phyloP scores from a whole-genome alignment of 345 rosid genomes.

The Raphanus raphanistrum region DNA sequence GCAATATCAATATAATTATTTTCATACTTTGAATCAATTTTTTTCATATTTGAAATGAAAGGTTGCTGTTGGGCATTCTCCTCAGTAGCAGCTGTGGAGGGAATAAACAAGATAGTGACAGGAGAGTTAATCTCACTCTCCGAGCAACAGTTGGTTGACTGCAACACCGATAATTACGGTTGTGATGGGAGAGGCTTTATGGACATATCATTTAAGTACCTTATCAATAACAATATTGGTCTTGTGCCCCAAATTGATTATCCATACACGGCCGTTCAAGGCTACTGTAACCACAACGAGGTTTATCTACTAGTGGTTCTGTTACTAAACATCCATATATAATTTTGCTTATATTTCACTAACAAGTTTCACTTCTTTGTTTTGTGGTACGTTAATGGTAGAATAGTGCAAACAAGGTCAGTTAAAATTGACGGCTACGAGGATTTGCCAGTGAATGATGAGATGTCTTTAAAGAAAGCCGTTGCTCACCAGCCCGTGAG shows the following conservation, averaged over 20 bases:
- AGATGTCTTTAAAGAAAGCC: constrained; percentile 11
- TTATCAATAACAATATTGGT: constrained; percentile 38
- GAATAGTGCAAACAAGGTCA: background rate
- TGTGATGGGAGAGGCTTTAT: background rate
- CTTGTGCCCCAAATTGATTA: constrained; percentile 14
- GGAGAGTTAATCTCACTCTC: constrained; percentile 36
- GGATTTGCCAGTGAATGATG: constrained; percentile 22
- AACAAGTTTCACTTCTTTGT: background rate
- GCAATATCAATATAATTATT: background rate
- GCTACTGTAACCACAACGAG: constrained; percentile 42
- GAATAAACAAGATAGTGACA: constrained; percentile 33
- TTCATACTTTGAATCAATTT: no score
- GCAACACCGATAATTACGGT: constrained; percentile 18
- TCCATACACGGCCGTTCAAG: constrained; percentile 27
- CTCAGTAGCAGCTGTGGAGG: constrained; percentile 26
- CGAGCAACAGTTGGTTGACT: constrained; percentile 37
- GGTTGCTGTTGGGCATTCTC: constrained; percentile 41
- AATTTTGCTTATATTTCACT: background rate
- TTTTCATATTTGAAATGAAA: constrained; percentile 10
- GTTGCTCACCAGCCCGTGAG: constrained; percentile 39
- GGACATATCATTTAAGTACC: constrained; percentile 36
- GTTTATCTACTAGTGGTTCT: constrained; percentile 29
- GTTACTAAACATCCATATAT: background rate
- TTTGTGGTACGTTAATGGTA: background rate
- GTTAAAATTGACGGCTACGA: constrained; percentile 22